Percentiles rank a stretch among this genome's conserved stretches.
Evolutionary conservation across 441 rosid genomes (phyloP).

Genomic region (Croton laevigatus): DNA sequence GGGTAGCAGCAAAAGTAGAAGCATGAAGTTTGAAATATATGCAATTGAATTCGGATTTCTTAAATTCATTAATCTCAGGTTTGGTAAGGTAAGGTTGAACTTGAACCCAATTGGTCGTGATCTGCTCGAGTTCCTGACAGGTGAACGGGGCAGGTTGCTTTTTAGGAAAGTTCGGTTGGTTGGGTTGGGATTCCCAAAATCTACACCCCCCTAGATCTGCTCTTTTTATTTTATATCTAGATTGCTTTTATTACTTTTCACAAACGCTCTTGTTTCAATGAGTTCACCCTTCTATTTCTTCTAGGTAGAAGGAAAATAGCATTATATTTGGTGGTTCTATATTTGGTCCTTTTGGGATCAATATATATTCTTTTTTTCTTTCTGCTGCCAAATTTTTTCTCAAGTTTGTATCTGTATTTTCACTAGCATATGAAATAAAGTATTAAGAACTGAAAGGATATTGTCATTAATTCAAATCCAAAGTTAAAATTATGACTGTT

Average conservation of each 20-base stretch:
- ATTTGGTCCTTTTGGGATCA: not conserved
- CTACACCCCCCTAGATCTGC: too few relatives aligned
- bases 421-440: not conserved
- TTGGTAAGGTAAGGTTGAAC: too few relatives aligned
- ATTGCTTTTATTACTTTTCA: not conserved
- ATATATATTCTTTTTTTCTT: not conserved
- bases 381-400: not conserved
- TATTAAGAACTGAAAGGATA: not conserved
- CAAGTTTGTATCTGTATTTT: not conserved
- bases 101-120: too few relatives aligned
- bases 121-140: too few relatives aligned
- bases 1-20: too few relatives aligned
- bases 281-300: not conserved
- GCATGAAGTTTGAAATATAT: too few relatives aligned
- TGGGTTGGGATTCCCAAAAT: too few relatives aligned
- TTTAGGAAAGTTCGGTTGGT: too few relatives aligned
- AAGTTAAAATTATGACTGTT: not conserved
- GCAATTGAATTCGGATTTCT: too few relatives aligned
- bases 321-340: not conserved
- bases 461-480: not conserved
- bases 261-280: not conserved
- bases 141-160: too few relatives aligned
- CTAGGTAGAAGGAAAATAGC: not conserved
- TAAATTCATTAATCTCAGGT: too few relatives aligned
- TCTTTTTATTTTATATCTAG: not conserved